A percentile compares a stretch with the other conserved stretches of the same genome.
Evolutionary conservation across 257 asterid genomes (phyloP).

Genomic region (Fraxinus pennsylvanica): DNA sequence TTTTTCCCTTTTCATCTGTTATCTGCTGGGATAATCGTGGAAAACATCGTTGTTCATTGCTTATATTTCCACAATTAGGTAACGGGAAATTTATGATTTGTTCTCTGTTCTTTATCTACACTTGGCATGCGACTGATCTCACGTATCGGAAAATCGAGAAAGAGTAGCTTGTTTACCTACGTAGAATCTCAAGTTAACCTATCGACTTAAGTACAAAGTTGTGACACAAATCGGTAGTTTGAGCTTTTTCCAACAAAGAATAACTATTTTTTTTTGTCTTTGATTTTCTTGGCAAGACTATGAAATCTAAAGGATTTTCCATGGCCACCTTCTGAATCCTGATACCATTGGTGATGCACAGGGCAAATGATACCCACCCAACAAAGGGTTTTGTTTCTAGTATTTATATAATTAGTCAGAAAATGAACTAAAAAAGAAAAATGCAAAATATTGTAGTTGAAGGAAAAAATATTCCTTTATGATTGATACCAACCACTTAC

Average conservation of each 20-base stretch:
- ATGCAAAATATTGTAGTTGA: not conserved
- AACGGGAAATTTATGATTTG: conserved; percentile 31
- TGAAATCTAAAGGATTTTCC: not conserved
- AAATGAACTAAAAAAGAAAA: not conserved
- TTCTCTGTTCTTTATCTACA: too few relatives aligned
- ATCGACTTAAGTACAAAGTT: too few relatives aligned
- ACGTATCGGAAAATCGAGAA: too few relatives aligned
- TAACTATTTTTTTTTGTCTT: not conserved
- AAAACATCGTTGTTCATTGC: not conserved
- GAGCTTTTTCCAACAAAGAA: not conserved
- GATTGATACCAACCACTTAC: too few relatives aligned
- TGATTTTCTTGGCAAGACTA: not conserved
- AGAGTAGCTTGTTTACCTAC: too few relatives aligned
- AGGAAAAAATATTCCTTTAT: not conserved
- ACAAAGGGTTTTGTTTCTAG: not conserved
- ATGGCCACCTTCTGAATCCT: not conserved
- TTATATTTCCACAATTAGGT: conserved; percentile 28
- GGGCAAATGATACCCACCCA: not conserved
- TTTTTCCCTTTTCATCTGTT: not conserved
- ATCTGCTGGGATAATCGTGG: not conserved
- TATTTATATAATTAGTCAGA: not conserved
- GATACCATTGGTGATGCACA: not conserved
- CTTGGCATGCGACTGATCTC: too few relatives aligned
- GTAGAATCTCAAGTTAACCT: too few relatives aligned
- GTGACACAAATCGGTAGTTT: not conserved